phyloP scores from a whole-genome alignment of 257 asterid species.

The Mitragyna speciosa region DNA sequence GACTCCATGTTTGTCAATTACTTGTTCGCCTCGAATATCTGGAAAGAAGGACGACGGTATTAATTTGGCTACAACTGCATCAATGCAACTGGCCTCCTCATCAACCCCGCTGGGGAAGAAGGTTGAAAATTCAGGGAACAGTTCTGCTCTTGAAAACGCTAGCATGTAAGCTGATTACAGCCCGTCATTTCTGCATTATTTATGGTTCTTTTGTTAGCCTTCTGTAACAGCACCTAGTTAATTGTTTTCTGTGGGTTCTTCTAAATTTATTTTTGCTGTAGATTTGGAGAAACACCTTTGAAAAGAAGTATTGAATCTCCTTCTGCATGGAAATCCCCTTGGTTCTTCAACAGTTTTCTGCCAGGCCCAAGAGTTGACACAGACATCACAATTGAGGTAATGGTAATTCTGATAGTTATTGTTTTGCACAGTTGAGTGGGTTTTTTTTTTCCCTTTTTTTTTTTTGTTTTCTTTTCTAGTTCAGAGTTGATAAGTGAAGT shows the following conservation, averaged over 20 bases:
- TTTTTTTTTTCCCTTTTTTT: neutral
- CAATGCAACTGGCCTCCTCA: conserved; percentile 46
- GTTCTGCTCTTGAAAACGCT: conserved; percentile 46
- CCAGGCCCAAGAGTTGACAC: conserved; percentile 80
- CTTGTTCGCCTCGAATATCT: conserved; percentile 64
- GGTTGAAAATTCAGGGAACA: conserved; percentile 53
- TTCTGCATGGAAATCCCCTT: conserved; percentile 96
- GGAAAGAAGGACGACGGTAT: conserved; percentile 53
- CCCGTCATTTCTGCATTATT: neutral
- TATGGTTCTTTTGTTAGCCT: conserved; percentile 4
- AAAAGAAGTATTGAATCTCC: conserved; percentile 88
- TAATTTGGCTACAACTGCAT: conserved; percentile 47
- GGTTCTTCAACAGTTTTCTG: conserved; percentile 70
- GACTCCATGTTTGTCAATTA: conserved; percentile 48
- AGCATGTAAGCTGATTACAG: conserved; percentile 56
- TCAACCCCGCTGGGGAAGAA: conserved; percentile 47
- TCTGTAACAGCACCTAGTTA: neutral
- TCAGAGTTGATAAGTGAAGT: conserved; percentile 11
- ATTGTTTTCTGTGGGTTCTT: conserved; percentile 1
- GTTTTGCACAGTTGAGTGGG: neutral
- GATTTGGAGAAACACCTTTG: conserved; percentile 77
- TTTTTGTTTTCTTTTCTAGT: neutral
- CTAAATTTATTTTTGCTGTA: conserved; percentile 24
- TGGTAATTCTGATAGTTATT: neutral
- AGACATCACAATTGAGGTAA: conserved; percentile 83